Evolutionary conservation across 208 protist genomes (phyloP), one percentile per base, ranked within the genome.

Genomic region (Crithidia expoeki): DNA sequence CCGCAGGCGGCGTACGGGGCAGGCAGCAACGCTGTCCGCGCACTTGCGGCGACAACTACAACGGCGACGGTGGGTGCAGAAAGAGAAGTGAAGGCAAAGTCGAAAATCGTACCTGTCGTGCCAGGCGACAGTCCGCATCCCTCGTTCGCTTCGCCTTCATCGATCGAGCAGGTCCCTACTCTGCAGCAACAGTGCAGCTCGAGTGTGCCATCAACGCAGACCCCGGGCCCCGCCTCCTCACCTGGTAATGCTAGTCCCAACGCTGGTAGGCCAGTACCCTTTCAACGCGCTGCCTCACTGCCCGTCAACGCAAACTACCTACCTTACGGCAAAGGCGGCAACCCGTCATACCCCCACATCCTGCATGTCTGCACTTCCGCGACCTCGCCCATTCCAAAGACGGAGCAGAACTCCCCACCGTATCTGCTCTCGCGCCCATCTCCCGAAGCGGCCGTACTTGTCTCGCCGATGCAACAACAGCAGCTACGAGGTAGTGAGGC

Each of bases 21-120:
- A 3, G 70, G 70, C 52, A 64, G 61, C 62, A 53, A 58, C 53
- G 70, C 60, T 16, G 61, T 75, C 38, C 70, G 60, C 34, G 50
- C 61, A 7, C 28, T 75, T 32, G 42, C 44, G 25, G 19, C 32
- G 1, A 27, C 57, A 10, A 42, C 36, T 12, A 61, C 25, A 21
- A 28, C 16, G 21, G 52, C 34, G 9, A 44, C 9, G 42, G 33
- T 2, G 42, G 14, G 53, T 9, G 27, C 2, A 14, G 40, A 1
- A 25, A 11, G 11, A n/a, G n/a, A n/a, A n/a, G n/a, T n/a, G n/a
- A n/a, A n/a, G n/a, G n/a, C n/a, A n/a, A n/a, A n/a, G n/a, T n/a
- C n/a, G n/a, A n/a, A n/a, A n/a, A n/a, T n/a, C n/a, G n/a, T n/a
- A n/a, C n/a, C n/a, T n/a, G n/a, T n/a, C n/a, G 42, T 30, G 4